Base-by-base conservation (phyloP, 768 basidiomycete species). In the Hortiboletus flavorubellus region DNA sequence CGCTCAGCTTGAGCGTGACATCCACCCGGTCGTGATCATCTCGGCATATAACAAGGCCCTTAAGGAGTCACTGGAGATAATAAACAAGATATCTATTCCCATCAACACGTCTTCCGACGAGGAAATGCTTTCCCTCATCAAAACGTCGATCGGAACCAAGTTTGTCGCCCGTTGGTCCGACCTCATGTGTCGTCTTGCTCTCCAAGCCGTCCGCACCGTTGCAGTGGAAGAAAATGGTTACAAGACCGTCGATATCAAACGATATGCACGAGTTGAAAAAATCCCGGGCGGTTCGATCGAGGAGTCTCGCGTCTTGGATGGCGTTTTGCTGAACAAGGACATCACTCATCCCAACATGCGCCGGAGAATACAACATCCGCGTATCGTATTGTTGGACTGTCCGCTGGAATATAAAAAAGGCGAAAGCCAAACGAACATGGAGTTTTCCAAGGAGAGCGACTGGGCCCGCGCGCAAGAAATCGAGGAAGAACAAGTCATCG, bases 371-470 rank as follows among this genome's bases (percentile, higher is more conserved):
- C 82, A 78, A 57, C 90, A 92, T 60, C 97, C 96, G 4, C 75
- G 95, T 12, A 89, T 99, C 46, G 76, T 98, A 23, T 73, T 98
- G 39, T 75, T 98, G 39, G 94, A 97, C 71, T 98, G 95, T 71
- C 94, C 95, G 10, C 74, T 98, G 53, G 96, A 98, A 76, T 98
- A 99, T 77, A 99, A 98, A 77, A 98, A 98, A 79, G 96, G 96
- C 29, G 97, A 98, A 77, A 85, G 82, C 53, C 97, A 99, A 74
- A 98, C 97, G 56, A 97, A 98, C 70, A 98, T 98, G 80, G 96
- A 98, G 75, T 93, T 98, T 61, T 87, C 86, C 42, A 93, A 92
- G 73, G 95, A 95, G 76, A 78, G 79, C 18, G 95, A 99, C 68
- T 99, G 94, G 92, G 85, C 87, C 50, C 76, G 92, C 45, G 89